Conservation (phyloP, 2,329 filamentous ascomycete genomes). For the Claviceps pazoutovae region DNA sequence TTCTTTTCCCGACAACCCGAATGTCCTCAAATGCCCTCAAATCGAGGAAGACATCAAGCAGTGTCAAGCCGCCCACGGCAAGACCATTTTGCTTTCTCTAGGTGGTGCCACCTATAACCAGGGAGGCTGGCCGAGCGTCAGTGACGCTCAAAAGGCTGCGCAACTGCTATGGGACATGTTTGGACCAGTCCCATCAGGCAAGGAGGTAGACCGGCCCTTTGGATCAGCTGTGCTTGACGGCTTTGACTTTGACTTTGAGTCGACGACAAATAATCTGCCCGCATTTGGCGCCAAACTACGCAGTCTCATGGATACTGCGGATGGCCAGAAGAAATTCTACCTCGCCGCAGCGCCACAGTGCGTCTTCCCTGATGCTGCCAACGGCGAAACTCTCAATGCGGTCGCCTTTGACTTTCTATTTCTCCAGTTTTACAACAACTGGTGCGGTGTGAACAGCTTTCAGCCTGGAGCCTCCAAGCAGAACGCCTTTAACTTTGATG, state of each 20-base stretch:
- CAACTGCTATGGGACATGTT: conserved; percentile 57
- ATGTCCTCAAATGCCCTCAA: conserved; percentile 41
- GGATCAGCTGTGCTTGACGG: conserved; percentile 48
- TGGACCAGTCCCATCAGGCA: conserved; percentile 36
- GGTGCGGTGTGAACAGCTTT: conserved; percentile 44
- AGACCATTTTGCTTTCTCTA: conserved; percentile 59
- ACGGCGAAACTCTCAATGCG: conserved; percentile 40
- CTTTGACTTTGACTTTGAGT: conserved; percentile 66
- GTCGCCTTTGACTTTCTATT: conserved; percentile 46
- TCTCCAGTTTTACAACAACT: conserved; percentile 59
- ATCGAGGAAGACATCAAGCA: conserved; percentile 42
- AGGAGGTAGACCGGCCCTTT: conserved; percentile 38
- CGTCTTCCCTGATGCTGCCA: conserved; percentile 47
- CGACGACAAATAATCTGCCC: conserved; percentile 41
- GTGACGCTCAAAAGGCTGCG: conserved; percentile 40
- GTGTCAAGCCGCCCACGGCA: conserved; percentile 49
- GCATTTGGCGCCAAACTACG: conserved; percentile 47
- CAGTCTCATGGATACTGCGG: conserved; percentile 35
- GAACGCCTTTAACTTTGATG: conserved; percentile 45
- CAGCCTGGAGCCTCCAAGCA: conserved; percentile 26
- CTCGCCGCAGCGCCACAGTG: conserved; percentile 57
- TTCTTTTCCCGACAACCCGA: conserved; percentile 28
- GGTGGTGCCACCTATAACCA: conserved; percentile 58
- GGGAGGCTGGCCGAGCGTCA: conserved; percentile 45
- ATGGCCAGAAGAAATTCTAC: conserved; percentile 44